Base-by-base conservation (phyloP, 768 basidiomycete species). In the Lentinula lateritia region DNA sequence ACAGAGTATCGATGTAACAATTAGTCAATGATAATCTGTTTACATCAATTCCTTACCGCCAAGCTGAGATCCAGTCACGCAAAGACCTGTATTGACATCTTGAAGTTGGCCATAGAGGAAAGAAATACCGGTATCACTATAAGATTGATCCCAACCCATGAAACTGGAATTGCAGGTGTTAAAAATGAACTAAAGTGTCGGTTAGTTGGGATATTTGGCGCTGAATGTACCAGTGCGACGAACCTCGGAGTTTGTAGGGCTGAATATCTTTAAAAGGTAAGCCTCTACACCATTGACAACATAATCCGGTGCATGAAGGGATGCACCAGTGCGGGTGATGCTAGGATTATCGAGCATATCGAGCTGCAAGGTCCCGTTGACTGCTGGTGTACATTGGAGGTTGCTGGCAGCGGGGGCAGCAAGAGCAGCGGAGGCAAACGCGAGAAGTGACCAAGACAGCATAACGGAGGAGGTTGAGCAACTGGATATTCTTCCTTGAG, bases 41-140 rank as follows among this genome's bases (percentile, higher is more conserved):
- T 28, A 28, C 3, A 28, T 28, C 28, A 28, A 28, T 28, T 28
- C 28, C 53, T 36, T 36, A 54, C 53, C 53, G 52, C 52, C 52
- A 35, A 53, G 52, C 35, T 53, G 52, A 38, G 52, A 54, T 54
- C 23, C 53, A 39, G 53, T 54, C 9, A 54, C 35, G 38, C 53
- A 54, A 41, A 54, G 53, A 18, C 53, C 53, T 2, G 35, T 54
- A 9, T n/a, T 28, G 34, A 54, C 53, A 23, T 54, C 53, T 18
- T 54, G 53, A 23, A 54, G 53, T 41, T 54, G 53, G 6, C 53
- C 53, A 41, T 54, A 54, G 10, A 54, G 53, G 38, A 54, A 54
- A 2, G 36, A 34, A 3, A 39, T 39, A 16, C 53, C 36, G 36
- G 10, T 35, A 6, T 54, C 53, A 18, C 53, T 54, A 23, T 54